Evolutionary conservation across 805 yeast genomes (phyloP).

Genomic region (Metschnikowia shivogae): DNA sequence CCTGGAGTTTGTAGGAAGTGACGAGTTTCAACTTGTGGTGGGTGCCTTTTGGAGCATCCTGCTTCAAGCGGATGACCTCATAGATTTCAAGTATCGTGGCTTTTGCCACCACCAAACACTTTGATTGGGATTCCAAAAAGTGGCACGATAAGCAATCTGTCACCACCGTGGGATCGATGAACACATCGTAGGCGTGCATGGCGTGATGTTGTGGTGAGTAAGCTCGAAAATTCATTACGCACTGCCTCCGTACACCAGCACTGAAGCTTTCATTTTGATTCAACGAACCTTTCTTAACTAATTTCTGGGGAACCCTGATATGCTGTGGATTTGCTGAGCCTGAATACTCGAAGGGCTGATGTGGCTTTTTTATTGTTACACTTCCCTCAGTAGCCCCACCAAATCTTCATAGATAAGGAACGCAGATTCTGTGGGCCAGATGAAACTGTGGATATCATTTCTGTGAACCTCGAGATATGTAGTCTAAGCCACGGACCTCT

Average conservation of each 20-base stretch:
- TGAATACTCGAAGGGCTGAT: too few species aligned
- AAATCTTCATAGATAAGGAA: too few species aligned
- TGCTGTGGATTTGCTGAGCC: too few species aligned
- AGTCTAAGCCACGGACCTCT: too few species aligned
- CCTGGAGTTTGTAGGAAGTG: constrained; percentile 69
- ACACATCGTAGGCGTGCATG: constrained; percentile 80
- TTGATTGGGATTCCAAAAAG: constrained; percentile 40
- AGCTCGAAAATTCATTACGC: constrained; percentile 2
- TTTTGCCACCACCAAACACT: constrained; percentile 64
- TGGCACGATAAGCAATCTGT: constrained; percentile 54
- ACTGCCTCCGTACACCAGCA: constrained; percentile 1
- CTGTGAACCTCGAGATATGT: too few species aligned
- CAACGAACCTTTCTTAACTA: neutral
- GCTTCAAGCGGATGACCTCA: constrained; percentile 31
- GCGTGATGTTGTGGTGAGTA: neutral
- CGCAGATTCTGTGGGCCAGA: too few species aligned
- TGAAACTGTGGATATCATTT: too few species aligned
- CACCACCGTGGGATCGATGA: constrained; percentile 72
- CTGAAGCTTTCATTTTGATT: neutral
- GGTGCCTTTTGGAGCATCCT: constrained; percentile 17
- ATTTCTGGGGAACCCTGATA: neutral
- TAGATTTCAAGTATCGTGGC: constrained; percentile 67
- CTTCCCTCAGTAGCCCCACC: too few species aligned
- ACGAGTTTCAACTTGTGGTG: constrained; percentile 32
- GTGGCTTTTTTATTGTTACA: too few species aligned